Evolutionary conservation across 2,329 filamentous ascomycete species (phyloP).

Genomic region (Ophiostoma himal-ulmi): DNA sequence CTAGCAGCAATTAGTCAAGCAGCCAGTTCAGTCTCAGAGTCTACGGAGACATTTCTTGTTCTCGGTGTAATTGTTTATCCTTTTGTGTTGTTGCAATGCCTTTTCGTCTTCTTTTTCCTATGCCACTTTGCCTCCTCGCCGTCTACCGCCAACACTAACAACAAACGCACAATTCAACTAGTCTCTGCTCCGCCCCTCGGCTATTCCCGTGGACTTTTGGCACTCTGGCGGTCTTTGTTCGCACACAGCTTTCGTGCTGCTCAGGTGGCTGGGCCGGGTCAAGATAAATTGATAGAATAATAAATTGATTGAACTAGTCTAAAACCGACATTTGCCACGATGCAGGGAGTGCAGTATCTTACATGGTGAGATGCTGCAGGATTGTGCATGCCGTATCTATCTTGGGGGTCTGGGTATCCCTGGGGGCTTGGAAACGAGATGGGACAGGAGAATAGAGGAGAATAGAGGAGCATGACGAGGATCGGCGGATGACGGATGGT

Average conservation of each 20-base stretch:
- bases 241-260: too few relatives aligned
- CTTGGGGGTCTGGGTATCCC: background rate
- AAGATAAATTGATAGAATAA: background rate
- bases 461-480: background rate
- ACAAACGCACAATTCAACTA: background rate
- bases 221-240: background rate
- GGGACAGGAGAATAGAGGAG: background rate
- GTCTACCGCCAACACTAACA: background rate
- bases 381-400: background rate
- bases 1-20: too few relatives aligned
- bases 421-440: background rate
- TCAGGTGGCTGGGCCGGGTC: too few relatives aligned
- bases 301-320: background rate
- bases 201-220: constrained; percentile 2
- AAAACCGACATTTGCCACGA: background rate
- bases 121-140: background rate
- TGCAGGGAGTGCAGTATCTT: background rate
- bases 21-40: too few relatives aligned
- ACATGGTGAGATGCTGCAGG: constrained; percentile 4
- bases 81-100: background rate
- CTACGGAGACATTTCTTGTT: background rate
- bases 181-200: background rate
- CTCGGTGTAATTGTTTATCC: background rate
- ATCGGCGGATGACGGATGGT: background rate
- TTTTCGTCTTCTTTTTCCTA: background rate